Conservation (phyloP, 805 yeast species). For the Saccharomycopsis guyanensis region DNA sequence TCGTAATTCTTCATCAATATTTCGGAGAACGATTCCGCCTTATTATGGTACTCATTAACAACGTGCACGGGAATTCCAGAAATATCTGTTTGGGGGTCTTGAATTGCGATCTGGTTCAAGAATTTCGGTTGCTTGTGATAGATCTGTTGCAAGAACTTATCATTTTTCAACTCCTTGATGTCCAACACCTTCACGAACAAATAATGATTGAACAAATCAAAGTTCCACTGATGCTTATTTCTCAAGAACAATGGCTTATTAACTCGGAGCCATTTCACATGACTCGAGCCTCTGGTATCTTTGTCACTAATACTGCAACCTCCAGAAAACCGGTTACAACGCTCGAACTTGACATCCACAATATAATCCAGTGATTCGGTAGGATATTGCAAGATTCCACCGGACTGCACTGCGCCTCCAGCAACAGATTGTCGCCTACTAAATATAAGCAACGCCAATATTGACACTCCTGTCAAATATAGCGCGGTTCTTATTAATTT, state of each 20-base stretch:
- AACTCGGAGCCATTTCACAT: slow-evolving; percentile 15
- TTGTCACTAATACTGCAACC: slow-evolving; percentile 11
- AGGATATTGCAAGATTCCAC: not conserved
- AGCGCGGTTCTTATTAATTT: not conserved
- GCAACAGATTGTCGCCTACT: not conserved
- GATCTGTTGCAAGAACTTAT: slow-evolving; percentile 7
- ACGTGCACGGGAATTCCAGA: slow-evolving; percentile 9
- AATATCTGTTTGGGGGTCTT: slow-evolving; percentile 1
- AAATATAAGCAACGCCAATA: not conserved
- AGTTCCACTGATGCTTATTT: slow-evolving; percentile 16
- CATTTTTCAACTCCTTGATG: slow-evolving; percentile 14
- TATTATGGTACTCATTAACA: slow-evolving; percentile 12
- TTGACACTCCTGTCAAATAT: not conserved
- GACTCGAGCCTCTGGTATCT: slow-evolving; percentile 10
- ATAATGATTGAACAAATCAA: slow-evolving; percentile 7
- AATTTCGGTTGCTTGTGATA: slow-evolving; percentile 13
- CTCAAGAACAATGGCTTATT: slow-evolving; percentile 13
- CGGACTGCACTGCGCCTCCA: not conserved
- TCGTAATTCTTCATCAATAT: slow-evolving; percentile 12
- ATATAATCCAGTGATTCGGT: slow-evolving; percentile 9
- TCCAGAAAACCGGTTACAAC: slow-evolving; percentile 9
- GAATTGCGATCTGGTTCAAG: slow-evolving; percentile 16
- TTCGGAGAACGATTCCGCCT: slow-evolving; percentile 15
- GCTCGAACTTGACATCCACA: slow-evolving; percentile 15
- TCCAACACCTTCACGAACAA: slow-evolving; percentile 16